Evolutionary conservation across 306 rosid genomes (phyloP).

Genomic region (Citrullus amarus): DNA sequence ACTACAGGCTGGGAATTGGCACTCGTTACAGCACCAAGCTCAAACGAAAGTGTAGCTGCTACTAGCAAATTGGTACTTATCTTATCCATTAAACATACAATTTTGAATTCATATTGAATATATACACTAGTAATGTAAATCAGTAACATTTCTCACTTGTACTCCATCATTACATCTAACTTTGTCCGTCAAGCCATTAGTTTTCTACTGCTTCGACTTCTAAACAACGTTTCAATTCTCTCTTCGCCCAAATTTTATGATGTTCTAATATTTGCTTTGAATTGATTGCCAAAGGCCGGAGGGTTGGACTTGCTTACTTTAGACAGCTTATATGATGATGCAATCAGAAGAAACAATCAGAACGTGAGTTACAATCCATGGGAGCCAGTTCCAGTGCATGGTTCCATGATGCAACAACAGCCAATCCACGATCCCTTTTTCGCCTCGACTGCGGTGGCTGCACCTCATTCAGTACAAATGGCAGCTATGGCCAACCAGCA

Average conservation of each 20-base stretch:
- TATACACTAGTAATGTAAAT: background rate
- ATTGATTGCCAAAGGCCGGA: constrained; percentile 55
- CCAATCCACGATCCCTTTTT: constrained; percentile 71
- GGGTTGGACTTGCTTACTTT: constrained; percentile 89
- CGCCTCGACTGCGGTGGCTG: constrained; percentile 51
- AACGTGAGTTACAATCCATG: constrained; percentile 89
- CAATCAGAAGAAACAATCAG: constrained; percentile 79
- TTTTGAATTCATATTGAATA: background rate
- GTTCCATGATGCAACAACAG: constrained; percentile 56
- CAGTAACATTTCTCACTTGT: background rate
- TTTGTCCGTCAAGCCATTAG: background rate
- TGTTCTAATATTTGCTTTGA: constrained; percentile 11
- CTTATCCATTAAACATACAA: background rate
- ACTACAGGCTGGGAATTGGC: constrained; percentile 96
- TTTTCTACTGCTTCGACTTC: background rate
- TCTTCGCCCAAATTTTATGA: constrained; percentile 1
- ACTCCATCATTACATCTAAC: background rate
- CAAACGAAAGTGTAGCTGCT: constrained; percentile 62
- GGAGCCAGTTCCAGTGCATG: constrained; percentile 53
- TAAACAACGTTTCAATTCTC: background rate
- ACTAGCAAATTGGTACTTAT: constrained; percentile 74
- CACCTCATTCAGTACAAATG: constrained; percentile 87
- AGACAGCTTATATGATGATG: constrained; percentile 95
- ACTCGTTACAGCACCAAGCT: constrained; percentile 93
- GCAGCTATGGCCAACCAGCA: constrained; percentile 85